phyloP scores from a whole-genome alignment of 768 basidiomycete species.

The Rubroboletus pulcherrimus region DNA sequence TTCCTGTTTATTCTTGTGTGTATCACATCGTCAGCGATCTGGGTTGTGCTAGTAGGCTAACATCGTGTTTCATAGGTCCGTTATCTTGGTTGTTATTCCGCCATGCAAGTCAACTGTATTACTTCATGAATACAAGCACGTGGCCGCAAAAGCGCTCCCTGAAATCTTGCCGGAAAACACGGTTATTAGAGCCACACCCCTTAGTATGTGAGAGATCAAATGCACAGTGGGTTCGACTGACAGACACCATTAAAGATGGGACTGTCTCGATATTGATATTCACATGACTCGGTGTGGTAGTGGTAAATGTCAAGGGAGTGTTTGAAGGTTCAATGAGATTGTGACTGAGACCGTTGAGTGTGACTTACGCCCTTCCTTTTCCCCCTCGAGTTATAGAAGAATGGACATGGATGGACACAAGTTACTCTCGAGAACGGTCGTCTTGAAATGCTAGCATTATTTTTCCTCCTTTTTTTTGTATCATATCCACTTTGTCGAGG shows the following conservation, averaged over 20 bases:
- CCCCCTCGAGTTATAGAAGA: too few relatives aligned
- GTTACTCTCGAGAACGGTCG: too few relatives aligned
- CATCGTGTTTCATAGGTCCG: slow-evolving; percentile 1
- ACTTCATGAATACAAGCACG: too few relatives aligned
- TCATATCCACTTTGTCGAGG: too few relatives aligned
- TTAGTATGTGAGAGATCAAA: background rate
- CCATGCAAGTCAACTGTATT: slow-evolving; percentile 1
- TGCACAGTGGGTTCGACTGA: background rate
- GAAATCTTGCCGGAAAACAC: too few relatives aligned
- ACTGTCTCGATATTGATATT: background rate
- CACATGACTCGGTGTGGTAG: background rate
- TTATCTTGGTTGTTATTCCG: slow-evolving; percentile 10
- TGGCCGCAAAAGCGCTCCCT: too few relatives aligned
- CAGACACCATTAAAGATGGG: background rate
- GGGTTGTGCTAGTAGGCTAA: background rate
- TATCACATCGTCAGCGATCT: background rate
- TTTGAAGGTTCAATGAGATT: background rate
- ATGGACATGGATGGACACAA: too few relatives aligned
- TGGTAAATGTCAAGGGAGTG: background rate
- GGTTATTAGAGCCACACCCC: background rate
- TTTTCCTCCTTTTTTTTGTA: too few relatives aligned
- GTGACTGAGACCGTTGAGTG: background rate
- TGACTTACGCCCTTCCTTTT: too few relatives aligned
- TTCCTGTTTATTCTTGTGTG: slow-evolving; percentile 8
- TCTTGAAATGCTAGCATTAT: too few relatives aligned